Base-by-base conservation (phyloP, 192 early-diverging fungal species). In the Coemansia sp. region DNA sequence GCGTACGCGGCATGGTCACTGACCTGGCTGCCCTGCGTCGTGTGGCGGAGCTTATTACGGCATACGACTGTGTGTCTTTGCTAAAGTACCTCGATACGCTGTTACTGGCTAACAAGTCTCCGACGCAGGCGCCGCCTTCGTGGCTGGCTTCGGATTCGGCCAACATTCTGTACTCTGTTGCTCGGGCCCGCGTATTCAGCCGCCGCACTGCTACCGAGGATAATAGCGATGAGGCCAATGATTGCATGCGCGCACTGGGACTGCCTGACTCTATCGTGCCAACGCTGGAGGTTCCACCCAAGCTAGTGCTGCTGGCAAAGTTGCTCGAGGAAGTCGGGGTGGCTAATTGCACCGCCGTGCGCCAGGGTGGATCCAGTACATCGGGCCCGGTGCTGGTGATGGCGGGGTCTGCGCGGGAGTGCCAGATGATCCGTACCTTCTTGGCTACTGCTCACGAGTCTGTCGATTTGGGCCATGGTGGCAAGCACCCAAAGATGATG, bases 91-190 rank as follows among this genome's bases (percentile, higher is more conserved):
- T 98, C 9, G 96, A 98, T 59, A 91, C 93, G 0, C 85, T 97
- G 33, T 71, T 94, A 28, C 84, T 91, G 8, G 78, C 86, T 11
- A 87, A 88, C 47, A 77, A 73, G 2, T 70, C 88, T 5, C 52
- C 49, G 11, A 70, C 75, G 8, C 76, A 76, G 1, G 67, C 67
- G 4, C 37, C 42, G 39, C 68, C 91, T 32, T 63, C 73, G 21
- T 99, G 97, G 97, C 76, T 99, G 50, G 72, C 90, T 38, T 86
- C 90, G 21, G 96, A 98, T 57, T 86, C 96, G 33, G 96, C 93
- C 13, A 88, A 97, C 62, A 84, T 86, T 39, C 84, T 96, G 57
- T 95, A 91, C 72, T 67, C 87, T 16, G 86, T 90, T 2, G 87
- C 88, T 0, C 72, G 78, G 11, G 42, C 85, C n/a, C 68, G 88